Evolutionary conservation across 2,329 filamentous ascomycete genomes (phyloP).

Genomic region (Aureobasidium melanogenum): DNA sequence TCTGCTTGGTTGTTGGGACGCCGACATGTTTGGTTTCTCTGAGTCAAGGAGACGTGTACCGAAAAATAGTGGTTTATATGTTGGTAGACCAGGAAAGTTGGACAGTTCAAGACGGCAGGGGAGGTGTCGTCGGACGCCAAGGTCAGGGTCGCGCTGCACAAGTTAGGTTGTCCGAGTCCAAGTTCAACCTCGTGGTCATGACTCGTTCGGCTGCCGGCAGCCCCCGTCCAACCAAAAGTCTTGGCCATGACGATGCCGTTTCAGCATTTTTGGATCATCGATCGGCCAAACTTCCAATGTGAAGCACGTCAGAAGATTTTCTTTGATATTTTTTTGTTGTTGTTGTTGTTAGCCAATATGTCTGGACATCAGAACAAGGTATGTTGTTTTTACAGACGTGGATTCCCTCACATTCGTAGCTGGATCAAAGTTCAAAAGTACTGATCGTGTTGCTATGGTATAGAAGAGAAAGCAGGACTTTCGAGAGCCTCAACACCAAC

Average conservation of each 20-base stretch:
- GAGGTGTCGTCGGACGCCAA: conserved; percentile 1
- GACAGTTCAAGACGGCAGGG: background rate
- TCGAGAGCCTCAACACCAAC: conserved; percentile 12
- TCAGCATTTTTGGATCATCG: background rate
- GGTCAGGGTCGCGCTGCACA: background rate
- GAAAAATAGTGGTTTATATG: background rate
- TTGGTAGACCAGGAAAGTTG: background rate
- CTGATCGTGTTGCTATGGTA: background rate
- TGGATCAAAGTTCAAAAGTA: background rate
- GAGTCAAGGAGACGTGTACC: background rate
- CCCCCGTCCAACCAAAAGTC: background rate
- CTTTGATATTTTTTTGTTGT: background rate
- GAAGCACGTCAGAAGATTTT: background rate
- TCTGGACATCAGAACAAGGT: conserved; percentile 9
- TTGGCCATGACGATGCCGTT: background rate
- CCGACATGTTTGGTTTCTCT: background rate
- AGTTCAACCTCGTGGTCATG: no score
- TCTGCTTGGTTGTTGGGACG: background rate
- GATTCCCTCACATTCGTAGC: background rate
- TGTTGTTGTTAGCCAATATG: background rate
- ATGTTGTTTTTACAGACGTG: background rate
- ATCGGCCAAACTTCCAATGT: background rate
- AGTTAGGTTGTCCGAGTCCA: background rate
- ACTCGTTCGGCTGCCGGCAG: no score
- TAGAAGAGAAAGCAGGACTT: conserved; percentile 22